Base-by-base conservation (phyloP, 371 early-diverging fungal species). In the Choanephora cucurbitarum region DNA sequence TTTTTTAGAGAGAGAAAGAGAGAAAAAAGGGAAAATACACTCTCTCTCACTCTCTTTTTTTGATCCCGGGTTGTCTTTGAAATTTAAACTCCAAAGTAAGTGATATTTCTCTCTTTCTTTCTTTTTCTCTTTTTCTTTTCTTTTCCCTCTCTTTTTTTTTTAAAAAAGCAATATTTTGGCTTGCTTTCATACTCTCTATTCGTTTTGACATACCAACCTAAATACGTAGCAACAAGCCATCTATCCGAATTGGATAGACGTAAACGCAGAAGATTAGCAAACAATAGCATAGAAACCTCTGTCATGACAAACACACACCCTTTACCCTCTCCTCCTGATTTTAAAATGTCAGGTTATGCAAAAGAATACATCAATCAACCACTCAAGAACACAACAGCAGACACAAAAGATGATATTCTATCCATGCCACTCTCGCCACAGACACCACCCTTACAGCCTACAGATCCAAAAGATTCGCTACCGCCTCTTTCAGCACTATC, bases 171-270 rank as follows among this genome's bases (percentile, higher is more conserved):
- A 18, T 49, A 32, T 37, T 34, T 37, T 19, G 9, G 15, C 44
- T 39, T 41, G 17, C 37, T 40, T 47, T 21, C 4, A 37, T 19
- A 32, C 11, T 5, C 8, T 13, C 13, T 52, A 34, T 56, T 56
- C 57, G 62, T 62, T 62, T 62, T 62, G 62, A 50, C 62, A 28
- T 47, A 56, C 41, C 52, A 56, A 57, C 52, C 62, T 10, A 58
- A 58, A 34, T 37, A 41, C 34, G 44, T 41, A 22, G 40, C 46
- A 24, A 52, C 52, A 52, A 46, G 62, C 13, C 48, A 52, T 52
- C 45, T 62, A 52, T 56, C 57, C 52, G 57, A 48, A 21, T 42
- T 44, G 48, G 62, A 56, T 49, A 57, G 62, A 52, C 62, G 52
- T 43, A 62, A 62, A 52, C 62, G 62, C 19, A 56, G 62, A 62